Evolutionary conservation across 2,329 filamentous ascomycete genomes (phyloP).

Genomic region (Calonectria henricotiae): DNA sequence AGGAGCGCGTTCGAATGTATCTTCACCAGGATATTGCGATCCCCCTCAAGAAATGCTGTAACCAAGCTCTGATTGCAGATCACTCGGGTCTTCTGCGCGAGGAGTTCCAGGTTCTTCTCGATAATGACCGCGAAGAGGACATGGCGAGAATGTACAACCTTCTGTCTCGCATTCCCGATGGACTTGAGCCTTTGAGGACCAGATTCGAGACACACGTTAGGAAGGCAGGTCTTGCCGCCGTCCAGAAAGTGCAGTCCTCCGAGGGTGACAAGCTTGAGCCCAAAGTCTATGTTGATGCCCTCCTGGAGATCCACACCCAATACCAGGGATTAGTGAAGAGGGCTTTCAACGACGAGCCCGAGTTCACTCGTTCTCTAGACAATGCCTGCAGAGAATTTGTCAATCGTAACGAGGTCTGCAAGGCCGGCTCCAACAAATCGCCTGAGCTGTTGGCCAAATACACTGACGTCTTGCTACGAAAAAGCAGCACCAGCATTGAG

Average conservation of each 20-base stretch:
- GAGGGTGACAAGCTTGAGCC: conserved; percentile 94
- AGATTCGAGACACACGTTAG: conserved; percentile 95
- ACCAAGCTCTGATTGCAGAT: conserved; percentile 90
- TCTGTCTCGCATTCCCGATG: conserved; percentile 89
- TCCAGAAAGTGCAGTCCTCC: conserved; percentile 89
- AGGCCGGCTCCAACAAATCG: conserved; percentile 92
- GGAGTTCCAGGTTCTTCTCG: conserved; percentile 94
- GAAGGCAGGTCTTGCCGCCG: conserved; percentile 88
- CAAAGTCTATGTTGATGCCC: conserved; percentile 95
- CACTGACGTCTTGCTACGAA: conserved; percentile 91
- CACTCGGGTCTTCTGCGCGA: conserved; percentile 91
- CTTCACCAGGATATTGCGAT: conserved; percentile 91
- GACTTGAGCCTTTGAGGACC: conserved; percentile 87
- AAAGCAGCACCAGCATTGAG: conserved; percentile 92
- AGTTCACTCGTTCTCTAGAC: conserved; percentile 95
- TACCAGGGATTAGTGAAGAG: conserved; percentile 93
- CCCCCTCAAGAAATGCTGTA: conserved; percentile 88
- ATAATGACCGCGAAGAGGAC: conserved; percentile 95
- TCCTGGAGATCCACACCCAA: conserved; percentile 94
- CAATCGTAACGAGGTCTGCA: conserved; percentile 97
- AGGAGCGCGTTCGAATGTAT: conserved; percentile 93
- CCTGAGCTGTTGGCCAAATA: conserved; percentile 97
- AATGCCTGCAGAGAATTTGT: conserved; percentile 99
- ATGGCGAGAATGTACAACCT: conserved; percentile 97
- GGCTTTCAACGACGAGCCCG: conserved; percentile 94